These are phyloP conservation scores for Phialemoniopsis sp. DNA, from an alignment of 2,329 filamentous ascomycete species.

Conservation along the genomic window DNA sequence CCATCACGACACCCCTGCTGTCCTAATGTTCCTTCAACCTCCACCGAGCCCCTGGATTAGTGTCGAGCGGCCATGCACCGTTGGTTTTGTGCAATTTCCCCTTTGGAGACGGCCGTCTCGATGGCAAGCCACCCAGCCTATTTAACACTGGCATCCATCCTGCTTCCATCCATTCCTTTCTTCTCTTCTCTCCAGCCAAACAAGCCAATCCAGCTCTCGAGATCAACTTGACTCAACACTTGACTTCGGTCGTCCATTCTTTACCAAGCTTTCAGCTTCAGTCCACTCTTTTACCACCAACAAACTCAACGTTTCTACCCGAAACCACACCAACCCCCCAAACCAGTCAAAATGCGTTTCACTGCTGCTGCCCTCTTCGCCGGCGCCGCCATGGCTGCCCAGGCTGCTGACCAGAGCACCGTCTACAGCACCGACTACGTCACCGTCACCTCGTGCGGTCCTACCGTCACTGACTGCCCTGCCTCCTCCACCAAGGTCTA, in stretches of 20 bases:
- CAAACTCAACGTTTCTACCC: conserved; percentile 6
- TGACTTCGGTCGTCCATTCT: conserved; percentile 39
- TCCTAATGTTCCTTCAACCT: conserved; percentile 13
- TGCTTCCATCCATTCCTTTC: conserved; percentile 7
- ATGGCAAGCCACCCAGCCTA: conserved; percentile 15
- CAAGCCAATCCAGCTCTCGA: conserved; percentile 22
- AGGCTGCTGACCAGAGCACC: conserved; percentile 27
- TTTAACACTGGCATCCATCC: conserved; percentile 23
- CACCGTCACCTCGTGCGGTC: conserved; percentile 57
- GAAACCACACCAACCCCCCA: conserved; percentile 9
- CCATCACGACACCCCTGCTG: conserved; percentile 4
- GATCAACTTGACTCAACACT: conserved; percentile 18
- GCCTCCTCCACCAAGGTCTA: conserved; percentile 20
- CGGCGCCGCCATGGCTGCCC: conserved; percentile 32
- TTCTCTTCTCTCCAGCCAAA: conserved; percentile 25
- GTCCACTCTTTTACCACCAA: conserved; percentile 17
- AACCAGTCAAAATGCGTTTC: conserved; percentile 59
- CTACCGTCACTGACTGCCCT: conserved; percentile 49
- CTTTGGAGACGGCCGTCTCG: conserved; percentile 1
- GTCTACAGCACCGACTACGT: conserved; percentile 55
- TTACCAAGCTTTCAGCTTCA: conserved; percentile 24
- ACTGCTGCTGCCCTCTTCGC: conserved; percentile 46
- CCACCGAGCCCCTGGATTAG: conserved; percentile 23
- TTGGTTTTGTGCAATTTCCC: conserved; percentile 9
- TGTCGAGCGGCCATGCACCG: conserved; percentile 5